Evolutionary conservation across 2,329 filamentous ascomycete genomes (phyloP), one percentile per base, ranked within the genome.

Genomic region (Myriosclerotinia scirpicola): DNA sequence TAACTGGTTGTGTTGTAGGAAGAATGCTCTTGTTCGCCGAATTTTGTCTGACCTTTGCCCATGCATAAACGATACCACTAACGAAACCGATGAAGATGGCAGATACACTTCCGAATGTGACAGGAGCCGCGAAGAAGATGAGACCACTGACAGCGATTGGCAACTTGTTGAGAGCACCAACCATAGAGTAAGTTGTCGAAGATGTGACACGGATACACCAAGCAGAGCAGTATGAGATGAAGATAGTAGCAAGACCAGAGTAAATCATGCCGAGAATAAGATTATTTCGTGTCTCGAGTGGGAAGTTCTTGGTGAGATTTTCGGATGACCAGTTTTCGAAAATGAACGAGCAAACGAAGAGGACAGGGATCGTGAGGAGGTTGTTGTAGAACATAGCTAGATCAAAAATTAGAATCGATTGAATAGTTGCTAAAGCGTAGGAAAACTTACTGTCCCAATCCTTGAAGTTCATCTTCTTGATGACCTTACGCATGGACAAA

Each of bases 351-450:
- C 89, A 88, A 73, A 92, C 78, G 67, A 98, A 79, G 63, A 99
- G 87, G 75, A 98, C 90, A 38, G 95, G 95, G 71, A 99, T 97
- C 67, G 93, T 96, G 72, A 99, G 87, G 58, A 98, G 86, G 80
- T 99, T 98, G 87, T 99, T 99, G 85, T 99, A 99, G 82, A 95
- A 98, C 95, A 98, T 99, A 76, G 93, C 94, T 98, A 71, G 58
- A 66, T 48, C 12, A 53, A 11, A 11, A 54, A 76, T 80, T 73
- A 82, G 78, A 56, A 70, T 26, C 42, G 26, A 44, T 36, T 17
- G 26, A 48, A 20, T 44, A 56, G 55, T n/a, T n/a, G 12, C 22
- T 48, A 11, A 42, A 44, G 34, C 30, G 46, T 22, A 54, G 15
- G 54, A 54, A 53, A 53, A 88, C 94, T 81, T 85, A 97, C 94